Conservation (phyloP, 495 filamentous ascomycete species). For the Xylaria sp. region DNA sequence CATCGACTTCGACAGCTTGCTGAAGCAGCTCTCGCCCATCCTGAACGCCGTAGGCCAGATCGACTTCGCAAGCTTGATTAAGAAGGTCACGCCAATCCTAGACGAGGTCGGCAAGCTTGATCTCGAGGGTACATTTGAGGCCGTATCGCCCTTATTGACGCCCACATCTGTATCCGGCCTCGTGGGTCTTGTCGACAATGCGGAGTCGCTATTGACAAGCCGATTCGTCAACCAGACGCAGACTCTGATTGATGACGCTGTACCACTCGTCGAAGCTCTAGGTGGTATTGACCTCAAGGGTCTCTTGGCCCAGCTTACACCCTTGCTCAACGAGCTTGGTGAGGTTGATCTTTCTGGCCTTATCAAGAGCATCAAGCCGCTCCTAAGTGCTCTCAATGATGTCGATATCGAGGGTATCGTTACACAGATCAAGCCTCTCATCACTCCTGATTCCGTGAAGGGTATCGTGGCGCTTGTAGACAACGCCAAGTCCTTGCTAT, state of each 20-base stretch:
- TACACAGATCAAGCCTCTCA: constrained; percentile 46
- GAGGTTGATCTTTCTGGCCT: constrained; percentile 43
- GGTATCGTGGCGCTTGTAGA: constrained; percentile 49
- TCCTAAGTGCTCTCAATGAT: constrained; percentile 43
- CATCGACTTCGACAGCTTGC: constrained; percentile 49
- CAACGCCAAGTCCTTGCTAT: constrained; percentile 51
- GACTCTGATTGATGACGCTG: constrained; percentile 55
- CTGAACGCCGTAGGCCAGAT: constrained; percentile 44
- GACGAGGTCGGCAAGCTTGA: constrained; percentile 55
- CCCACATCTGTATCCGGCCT: constrained; percentile 46
- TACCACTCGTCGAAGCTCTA: constrained; percentile 44
- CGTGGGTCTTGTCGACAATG: constrained; percentile 45
- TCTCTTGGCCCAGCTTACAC: constrained; percentile 46
- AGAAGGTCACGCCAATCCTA: constrained; percentile 49
- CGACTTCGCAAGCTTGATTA: constrained; percentile 54
- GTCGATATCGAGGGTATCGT: constrained; percentile 49
- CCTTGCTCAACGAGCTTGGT: constrained; percentile 40
- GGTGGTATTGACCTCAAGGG: constrained; percentile 39
- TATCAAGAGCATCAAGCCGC: constrained; percentile 46
- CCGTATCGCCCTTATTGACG: constrained; percentile 40
- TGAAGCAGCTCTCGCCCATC: constrained; percentile 49
- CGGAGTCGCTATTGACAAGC: constrained; percentile 46
- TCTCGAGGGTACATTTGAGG: constrained; percentile 35
- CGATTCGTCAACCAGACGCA: constrained; percentile 55
- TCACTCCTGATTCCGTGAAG: constrained; percentile 50